Evolutionary conservation across 139 green algal species (phyloP).

Genomic region (Pseudopediastrum boryanum): DNA sequence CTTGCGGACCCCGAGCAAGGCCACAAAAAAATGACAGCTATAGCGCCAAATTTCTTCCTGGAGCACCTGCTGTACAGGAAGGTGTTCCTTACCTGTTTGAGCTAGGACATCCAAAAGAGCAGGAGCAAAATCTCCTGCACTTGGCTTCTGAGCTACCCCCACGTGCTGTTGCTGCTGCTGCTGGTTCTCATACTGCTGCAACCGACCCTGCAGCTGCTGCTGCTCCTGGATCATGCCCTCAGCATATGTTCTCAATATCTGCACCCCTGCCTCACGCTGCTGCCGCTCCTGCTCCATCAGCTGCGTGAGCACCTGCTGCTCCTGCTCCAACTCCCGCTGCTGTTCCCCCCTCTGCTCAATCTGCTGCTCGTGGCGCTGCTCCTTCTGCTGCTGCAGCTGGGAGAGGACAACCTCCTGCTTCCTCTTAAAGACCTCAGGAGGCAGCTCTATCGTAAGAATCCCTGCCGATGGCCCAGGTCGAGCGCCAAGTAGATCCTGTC

Average conservation of each 20-base stretch:
- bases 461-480: no score
- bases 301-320: slow-evolving; percentile 21
- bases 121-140: slow-evolving; percentile 4
- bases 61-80: neutral
- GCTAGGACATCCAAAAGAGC: neutral
- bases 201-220: neutral
- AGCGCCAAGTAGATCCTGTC: no score
- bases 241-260: neutral
- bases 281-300: neutral
- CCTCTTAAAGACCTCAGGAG: neutral
- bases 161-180: neutral
- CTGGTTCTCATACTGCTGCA: slow-evolving; percentile 5
- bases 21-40: no score
- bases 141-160: neutral
- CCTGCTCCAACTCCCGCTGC: neutral
- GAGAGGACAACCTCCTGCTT: neutral
- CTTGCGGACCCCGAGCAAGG: no score
- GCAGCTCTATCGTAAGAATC: no score
- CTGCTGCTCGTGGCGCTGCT: slow-evolving; percentile 8
- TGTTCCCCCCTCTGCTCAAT: neutral
- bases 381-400: neutral
- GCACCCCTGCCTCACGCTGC: neutral
- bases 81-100: neutral
- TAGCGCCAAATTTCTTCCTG: neutral
- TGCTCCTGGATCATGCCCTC: slow-evolving; percentile 1